Evolutionary conservation across 371 early-diverging fungal genomes (phyloP), one percentile per base, ranked within the genome.

Genomic region (Lichtheimia hyalospora): DNA sequence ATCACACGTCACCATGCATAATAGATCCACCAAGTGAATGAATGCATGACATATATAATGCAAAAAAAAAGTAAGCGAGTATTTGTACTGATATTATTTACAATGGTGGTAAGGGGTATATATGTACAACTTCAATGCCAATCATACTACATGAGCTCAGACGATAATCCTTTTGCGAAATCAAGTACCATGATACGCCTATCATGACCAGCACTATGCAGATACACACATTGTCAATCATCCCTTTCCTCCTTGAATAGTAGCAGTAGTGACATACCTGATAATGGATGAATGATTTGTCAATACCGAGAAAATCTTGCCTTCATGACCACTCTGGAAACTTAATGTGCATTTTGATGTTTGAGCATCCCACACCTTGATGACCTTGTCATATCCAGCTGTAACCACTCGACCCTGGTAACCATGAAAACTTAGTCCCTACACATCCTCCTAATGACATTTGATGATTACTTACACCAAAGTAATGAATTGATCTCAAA

Each of bases 251-350:
- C n/a, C n/a, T 34, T 40, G 21, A 16, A 15, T n/a, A 24, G 15
- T 14, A 43, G 28, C 18, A 24, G 16, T 27, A 5, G 25, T 24
- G 12, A 41, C 13, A 53, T 73, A 70, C 74, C 88, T 85, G 21
- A 96, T 81, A 43, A 96, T 92, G 50, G 82, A 81, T 18, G 87
- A 84, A 2, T 79, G 66, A 53, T 88, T 89, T 59, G 92, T 84
- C 62, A 92, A 89, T 15, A 96, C 92, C 68, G 92, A 91, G 74
- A 96, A 97, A 13, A 97, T 94, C 93, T 94, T 94, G 63, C 89
- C 89, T 5, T 86, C 67, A 67, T 95, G 92, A 10, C 87, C 93
- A 46, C 84, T 85, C 56, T 83, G 78, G 52, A 92, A 85, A 68
- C 85, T 83, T 27, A 90, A 64, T 3, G 73, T 40, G 43, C 81